Evolutionary conservation across 495 filamentous ascomycete species (phyloP).

Genomic region (Neurospora discreta): DNA sequence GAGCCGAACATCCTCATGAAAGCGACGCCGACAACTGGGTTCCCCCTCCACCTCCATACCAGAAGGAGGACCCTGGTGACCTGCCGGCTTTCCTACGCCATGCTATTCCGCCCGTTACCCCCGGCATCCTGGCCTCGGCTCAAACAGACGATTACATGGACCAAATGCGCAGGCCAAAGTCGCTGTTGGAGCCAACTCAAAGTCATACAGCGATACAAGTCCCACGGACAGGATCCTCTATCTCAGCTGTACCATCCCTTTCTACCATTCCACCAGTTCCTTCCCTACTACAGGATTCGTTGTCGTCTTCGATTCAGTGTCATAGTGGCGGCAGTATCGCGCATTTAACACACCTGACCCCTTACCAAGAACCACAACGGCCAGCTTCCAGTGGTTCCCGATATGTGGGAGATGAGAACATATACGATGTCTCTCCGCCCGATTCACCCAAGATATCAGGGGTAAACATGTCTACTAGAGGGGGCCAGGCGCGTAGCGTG

Average conservation of each 20-base stretch:
- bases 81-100: conserved; percentile 37
- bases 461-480: conserved; percentile 2
- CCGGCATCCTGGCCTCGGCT: not conserved
- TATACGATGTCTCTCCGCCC: conserved; percentile 47
- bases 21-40: conserved; percentile 91
- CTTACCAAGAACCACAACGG: conserved; percentile 5
- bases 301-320: not conserved
- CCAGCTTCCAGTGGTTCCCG: conserved; percentile 15
- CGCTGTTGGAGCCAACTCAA: conserved; percentile 8
- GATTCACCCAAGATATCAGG: conserved; percentile 26
- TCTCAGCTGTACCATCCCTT: conserved; percentile 9
- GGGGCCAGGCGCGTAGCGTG: conserved; percentile 1
- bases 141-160: not conserved
- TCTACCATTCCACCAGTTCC: conserved; percentile 15
- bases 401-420: conserved; percentile 28
- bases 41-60: conserved; percentile 83
- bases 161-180: conserved; percentile 3
- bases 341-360: not conserved
- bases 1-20: conserved; percentile 66
- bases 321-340: not conserved
- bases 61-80: conserved; percentile 51
- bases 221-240: conserved; percentile 8
- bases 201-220: conserved; percentile 5
- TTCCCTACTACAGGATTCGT: conserved; percentile 1
- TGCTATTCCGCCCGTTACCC: conserved; percentile 21